Evolutionary conservation across 768 basidiomycete species (phyloP), one percentile per base, ranked within the genome.

Genomic region (Hypsizygus marmoreus): DNA sequence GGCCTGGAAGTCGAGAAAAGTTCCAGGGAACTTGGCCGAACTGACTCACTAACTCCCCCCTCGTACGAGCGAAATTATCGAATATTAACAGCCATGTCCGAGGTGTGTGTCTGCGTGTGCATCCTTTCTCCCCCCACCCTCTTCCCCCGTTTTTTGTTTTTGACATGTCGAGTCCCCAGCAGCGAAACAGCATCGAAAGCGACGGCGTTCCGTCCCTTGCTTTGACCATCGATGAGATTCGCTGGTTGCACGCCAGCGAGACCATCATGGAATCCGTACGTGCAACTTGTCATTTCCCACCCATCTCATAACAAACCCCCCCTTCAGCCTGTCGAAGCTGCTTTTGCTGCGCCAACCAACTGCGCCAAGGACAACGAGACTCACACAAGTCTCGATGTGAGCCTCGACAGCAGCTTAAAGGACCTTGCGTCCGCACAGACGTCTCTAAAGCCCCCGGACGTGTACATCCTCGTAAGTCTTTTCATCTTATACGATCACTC

Each of bases 181-280:
- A 29, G 5, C 13, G n/a, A 12, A 51, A 32, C 42, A 53, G 57
- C 17, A 23, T 26, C 48, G 59, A 60, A 58, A 66, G 67, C 45
- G 63, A 63, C 47, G 61, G 57, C 43, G 47, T 57, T 37, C 64
- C 58, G 32, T 61, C 68, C 42, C 55, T 53, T 30, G 58, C 65
- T 41, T 61, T 73, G 46, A 70, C 71, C 44, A 63, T 67, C 45
- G 77, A 77, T 50, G 77, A 77, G 58, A 62, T 77, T 40, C 64
- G 72, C 17, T 79, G 77, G 77, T 65, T 79, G 14, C 68, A 72
- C 37, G 75, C 74, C 20, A 73, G 69, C 31, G 58, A 60, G 37
- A 48, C 46, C 16, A 51, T 47, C 4, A 23, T 50, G 12, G 49
- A 54, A 17, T 47, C 54, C 25, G 54, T 49, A 46, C 28, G 47